Base-by-base conservation (phyloP, 2,329 filamentous ascomycete species). In the Neonectria magnoliae region DNA sequence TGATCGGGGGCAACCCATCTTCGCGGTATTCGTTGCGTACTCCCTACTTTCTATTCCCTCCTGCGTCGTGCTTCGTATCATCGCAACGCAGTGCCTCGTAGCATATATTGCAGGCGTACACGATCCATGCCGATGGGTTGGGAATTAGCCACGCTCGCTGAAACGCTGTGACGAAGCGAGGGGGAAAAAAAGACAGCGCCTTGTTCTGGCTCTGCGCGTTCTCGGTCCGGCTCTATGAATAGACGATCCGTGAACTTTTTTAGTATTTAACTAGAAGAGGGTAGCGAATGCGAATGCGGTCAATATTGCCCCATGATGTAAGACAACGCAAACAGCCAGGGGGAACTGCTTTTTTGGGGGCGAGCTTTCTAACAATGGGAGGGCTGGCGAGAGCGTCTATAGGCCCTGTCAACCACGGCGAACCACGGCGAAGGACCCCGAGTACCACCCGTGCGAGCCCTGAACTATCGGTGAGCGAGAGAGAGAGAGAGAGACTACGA, bases 211-310 rank as follows among this genome's bases (percentile, higher is more conserved):
- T 51, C 22, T 52, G 11, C 18, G 14, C 29, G 6, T 41, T 51
- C 22, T 65, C 57, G 66, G 60, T 29, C 31, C 25, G 22, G 9
- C 60, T 38, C 44, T 33, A 31, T 27, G 62, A 57, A 54, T 47
- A 62, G 20, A 29, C 33, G 18, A 25, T 57, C 31, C 54, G 57
- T 68, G 60, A 63, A 58, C 66, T 61, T 61, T 36, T 14, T 18
- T 57, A 22, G 29, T 8, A 25, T 25, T 6, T 25, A n/a, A n/a
- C n/a, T n/a, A 25, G 25, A 25, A 25, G 25, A 25, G 25, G 11
- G 31, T 33, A 16, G 16, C 45, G 9, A 41, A 41, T 41, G 38
- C 38, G 36, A 31, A 56, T 57, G 57, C 68, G 31, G 33, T 67
- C 55, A 65, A 60, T 22, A 27, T 58, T 51, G 51, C n/a, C 67